Base-by-base conservation (phyloP, 2,329 filamentous ascomycete genomes). In the Cucurbitaria berberidis region DNA sequence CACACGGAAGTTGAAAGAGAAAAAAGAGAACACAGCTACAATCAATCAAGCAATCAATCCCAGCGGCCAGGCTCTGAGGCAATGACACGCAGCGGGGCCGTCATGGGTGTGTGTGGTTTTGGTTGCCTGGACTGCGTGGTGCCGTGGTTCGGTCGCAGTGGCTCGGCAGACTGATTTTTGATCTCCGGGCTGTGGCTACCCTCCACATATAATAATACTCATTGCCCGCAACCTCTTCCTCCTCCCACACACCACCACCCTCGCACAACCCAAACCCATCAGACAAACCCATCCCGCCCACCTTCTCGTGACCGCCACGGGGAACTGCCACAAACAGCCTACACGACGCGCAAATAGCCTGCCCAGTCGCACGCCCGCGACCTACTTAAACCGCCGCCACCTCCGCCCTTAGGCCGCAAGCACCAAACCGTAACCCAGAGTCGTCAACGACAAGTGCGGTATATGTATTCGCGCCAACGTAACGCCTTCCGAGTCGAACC, bases 391-490 rank as follows among this genome's bases (percentile, higher is more conserved):
- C 69, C 70, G 72, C 69, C 70, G 72, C 71, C 72, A 72, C 70
- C 56, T 59, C 59, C 43, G 65, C 66, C 65, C 57, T 44, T 46
- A 54, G 67, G 61, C 60, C 56, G 51, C 64, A 60, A 58, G 61
- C 69, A 72, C 63, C 62, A 67, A 65, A 65, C 68, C 55, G 53
- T 56, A 66, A 62, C 60, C 59, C 63, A 60, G 56, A 56, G 63
- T 58, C 63, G 59, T 59, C 56, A 59, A 62, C 61, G 59, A 72
- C 69, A 72, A 70, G 72, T 76, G 81, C 82, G 89, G 91, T 96
- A 90, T 96, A 96, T 96, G 92, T 96, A 96, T 96, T 92, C 92
- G 91, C 89, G 91, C 90, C 89, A 89, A 87, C 86, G 86, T 86
- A 86, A 90, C 89, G 87, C 91, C 88, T 92, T 91, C 87, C 90